phyloP scores from a whole-genome alignment of 495 filamentous ascomycete species.

The Aspergillus affinis region DNA sequence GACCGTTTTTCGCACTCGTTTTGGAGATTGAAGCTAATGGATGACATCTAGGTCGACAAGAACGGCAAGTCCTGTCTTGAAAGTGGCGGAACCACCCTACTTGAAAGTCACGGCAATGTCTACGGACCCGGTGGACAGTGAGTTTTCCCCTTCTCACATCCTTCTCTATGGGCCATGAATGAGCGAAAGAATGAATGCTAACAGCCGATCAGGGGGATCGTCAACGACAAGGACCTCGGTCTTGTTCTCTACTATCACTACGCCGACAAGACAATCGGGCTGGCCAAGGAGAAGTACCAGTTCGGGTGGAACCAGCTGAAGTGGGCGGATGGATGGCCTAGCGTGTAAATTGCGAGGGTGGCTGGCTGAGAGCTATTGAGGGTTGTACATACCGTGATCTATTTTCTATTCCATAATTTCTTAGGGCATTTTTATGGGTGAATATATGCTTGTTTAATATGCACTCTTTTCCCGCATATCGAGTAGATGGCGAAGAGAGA shows the following conservation, averaged over 20 bases:
- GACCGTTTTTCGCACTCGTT: too few relatives aligned
- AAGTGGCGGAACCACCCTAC: constrained; percentile 62
- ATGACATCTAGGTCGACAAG: constrained; percentile 53
- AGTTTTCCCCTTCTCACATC: constrained; percentile 13
- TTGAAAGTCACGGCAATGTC: constrained; percentile 60
- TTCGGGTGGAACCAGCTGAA: constrained; percentile 65
- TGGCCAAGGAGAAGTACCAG: constrained; percentile 48
- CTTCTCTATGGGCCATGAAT: too few relatives aligned
- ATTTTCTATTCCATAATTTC: too few relatives aligned
- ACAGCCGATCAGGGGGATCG: constrained; percentile 35
- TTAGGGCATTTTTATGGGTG: too few relatives aligned
- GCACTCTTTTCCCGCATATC: too few relatives aligned
- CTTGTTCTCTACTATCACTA: constrained; percentile 74
- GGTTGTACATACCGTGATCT: too few relatives aligned
- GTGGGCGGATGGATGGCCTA: constrained; percentile 62
- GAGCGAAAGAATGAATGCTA: too few relatives aligned
- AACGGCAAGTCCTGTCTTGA: constrained; percentile 53
- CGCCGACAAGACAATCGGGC: constrained; percentile 55
- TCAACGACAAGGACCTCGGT: constrained; percentile 43
- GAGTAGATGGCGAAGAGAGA: too few relatives aligned
- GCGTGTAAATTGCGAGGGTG: constrained; percentile 12
- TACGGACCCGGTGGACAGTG: constrained; percentile 72
- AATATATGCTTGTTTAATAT: too few relatives aligned
- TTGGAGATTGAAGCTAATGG: too few relatives aligned
- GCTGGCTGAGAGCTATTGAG: too few relatives aligned